Percentiles rank a stretch among this genome's conserved stretches.
phyloP scores from a whole-genome alignment of 177 flowering plant genomes.

The Vitis hybrid region DNA sequence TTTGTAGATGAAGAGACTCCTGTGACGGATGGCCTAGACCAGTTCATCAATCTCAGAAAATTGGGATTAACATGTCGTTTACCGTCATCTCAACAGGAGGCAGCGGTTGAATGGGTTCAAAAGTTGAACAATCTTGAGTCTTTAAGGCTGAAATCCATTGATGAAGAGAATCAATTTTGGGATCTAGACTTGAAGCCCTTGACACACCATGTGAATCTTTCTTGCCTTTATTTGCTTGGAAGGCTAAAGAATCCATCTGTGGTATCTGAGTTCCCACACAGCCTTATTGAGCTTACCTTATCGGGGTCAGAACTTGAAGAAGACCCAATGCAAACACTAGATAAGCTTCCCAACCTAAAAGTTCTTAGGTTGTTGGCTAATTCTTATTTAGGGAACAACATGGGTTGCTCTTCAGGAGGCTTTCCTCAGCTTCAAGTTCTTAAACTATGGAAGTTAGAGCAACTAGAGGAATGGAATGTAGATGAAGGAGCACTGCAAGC shows the following conservation, averaged over 20 bases:
- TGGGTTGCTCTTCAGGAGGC: slow-evolving; percentile 1
- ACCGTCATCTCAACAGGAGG: not conserved
- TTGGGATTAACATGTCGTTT: not conserved
- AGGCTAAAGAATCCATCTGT: not conserved
- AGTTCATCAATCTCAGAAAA: too few relatives aligned
- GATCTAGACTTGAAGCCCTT: slow-evolving; percentile 6
- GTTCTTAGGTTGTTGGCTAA: slow-evolving; percentile 4
- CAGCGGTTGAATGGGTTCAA: slow-evolving; percentile 10
- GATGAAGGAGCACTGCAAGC: slow-evolving; percentile 10
- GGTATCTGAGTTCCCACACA: not conserved
- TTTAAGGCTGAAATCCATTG: slow-evolving; percentile 11
- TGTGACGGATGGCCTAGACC: too few relatives aligned
- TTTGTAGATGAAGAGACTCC: too few relatives aligned
- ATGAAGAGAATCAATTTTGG: slow-evolving; percentile 3
- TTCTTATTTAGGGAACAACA: slow-evolving; percentile 5
- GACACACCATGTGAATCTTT: not conserved
- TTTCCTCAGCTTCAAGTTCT: too few relatives aligned
- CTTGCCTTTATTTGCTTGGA: slow-evolving; percentile 13
- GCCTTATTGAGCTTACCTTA: slow-evolving; percentile 9
- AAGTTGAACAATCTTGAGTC: slow-evolving; percentile 9
- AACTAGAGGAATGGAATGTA: slow-evolving; percentile 9
- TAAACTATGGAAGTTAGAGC: too few relatives aligned
- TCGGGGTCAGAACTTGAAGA: slow-evolving; percentile 2
- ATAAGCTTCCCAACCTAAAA: slow-evolving; percentile 2
- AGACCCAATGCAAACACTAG: slow-evolving; percentile 18